Evolutionary conservation across 192 early-diverging fungal genomes (phyloP), one percentile per base, ranked within the genome.

Genomic region (Geranomyces variabilis): DNA sequence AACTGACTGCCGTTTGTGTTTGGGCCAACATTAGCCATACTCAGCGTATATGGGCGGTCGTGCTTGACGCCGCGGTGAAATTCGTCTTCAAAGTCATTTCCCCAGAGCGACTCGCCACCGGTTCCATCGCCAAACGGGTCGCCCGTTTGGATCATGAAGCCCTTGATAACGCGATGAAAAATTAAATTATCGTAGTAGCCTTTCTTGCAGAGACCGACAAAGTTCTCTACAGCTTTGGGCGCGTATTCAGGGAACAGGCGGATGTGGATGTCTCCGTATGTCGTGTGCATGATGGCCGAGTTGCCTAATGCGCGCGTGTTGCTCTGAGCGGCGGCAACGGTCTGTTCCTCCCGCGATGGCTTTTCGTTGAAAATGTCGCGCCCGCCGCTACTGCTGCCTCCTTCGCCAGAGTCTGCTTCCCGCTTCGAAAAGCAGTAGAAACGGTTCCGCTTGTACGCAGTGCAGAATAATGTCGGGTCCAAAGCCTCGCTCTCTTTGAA

Each of bases 321-420:
- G 0, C 79, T 57, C 24, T 70, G 44, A 8, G 73, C 36, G 14
- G 83, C 86, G 0, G 96, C 95, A 43, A 97, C 88, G 0, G 93
- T 94, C 61, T 95, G 95, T 80, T 99, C 97, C 73, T 97, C 95
- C 31, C 93, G 84, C 0, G 95, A 92, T 0, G 97, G 97, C 73
- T 95, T 95, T 70, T 99, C 97, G 81, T 99, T 99, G 73, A 96
- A 99, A 41, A 97, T 89, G 83, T 99, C 97, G 53, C 97, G 88
- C 43, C 81, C 69, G 1, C 61, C 61, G 45, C 68, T 60, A 15
- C 26, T 92, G 86, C 81, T 82, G 33, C 60, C 45, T 7, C 56
- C 31, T 14, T 76, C 85, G 63, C 80, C 90, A 80, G 86, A 81
- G 61, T 92, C 91, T 0, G 96, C 93, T 66, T 97, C 95, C 15